Percentiles rank a stretch among this genome's conserved stretches.
Evolutionary conservation across 2,329 filamentous ascomycete species (phyloP).

Genomic region (Scopulariopsis brevicaulis): DNA sequence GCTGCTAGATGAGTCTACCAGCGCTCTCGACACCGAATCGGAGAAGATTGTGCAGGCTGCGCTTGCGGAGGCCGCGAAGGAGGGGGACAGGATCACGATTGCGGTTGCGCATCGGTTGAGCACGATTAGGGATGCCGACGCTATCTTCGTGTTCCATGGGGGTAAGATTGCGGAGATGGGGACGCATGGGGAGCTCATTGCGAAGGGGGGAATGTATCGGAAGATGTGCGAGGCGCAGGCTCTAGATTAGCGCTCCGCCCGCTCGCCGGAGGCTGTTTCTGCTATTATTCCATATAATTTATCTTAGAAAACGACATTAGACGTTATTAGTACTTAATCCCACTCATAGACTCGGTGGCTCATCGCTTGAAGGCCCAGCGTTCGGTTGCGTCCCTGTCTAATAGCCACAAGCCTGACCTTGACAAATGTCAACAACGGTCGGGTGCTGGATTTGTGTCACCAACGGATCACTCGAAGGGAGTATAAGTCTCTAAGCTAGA

Average conservation of each 20-base stretch:
- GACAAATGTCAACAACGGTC: too few species aligned
- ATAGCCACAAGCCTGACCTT: too few species aligned
- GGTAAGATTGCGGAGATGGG: conserved; percentile 47
- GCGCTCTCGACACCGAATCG: conserved; percentile 50
- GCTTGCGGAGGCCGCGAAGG: conserved; percentile 30
- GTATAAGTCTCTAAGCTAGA: too few species aligned
- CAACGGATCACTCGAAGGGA: too few species aligned
- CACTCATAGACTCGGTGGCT: too few species aligned
- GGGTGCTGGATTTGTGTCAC: too few species aligned
- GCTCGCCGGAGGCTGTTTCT: not conserved
- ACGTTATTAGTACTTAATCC: too few species aligned
- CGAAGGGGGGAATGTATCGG: conserved; percentile 33
- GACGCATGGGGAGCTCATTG: conserved; percentile 47
- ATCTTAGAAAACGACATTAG: too few species aligned
- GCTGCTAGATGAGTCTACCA: conserved; percentile 64
- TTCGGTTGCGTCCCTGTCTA: too few species aligned
- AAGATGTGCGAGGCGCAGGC: conserved; percentile 38
- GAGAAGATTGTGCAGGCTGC: conserved; percentile 56
- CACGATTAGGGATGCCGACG: conserved; percentile 44
- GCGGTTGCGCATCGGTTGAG: conserved; percentile 53
- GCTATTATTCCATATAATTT: not conserved
- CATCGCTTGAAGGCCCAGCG: too few species aligned
- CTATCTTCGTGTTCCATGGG: conserved; percentile 51
- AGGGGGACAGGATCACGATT: conserved; percentile 36
- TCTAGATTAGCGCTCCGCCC: conserved; percentile 14